Base-by-base conservation (phyloP, 139 green algal genomes). In the Chlorella sp. region DNA sequence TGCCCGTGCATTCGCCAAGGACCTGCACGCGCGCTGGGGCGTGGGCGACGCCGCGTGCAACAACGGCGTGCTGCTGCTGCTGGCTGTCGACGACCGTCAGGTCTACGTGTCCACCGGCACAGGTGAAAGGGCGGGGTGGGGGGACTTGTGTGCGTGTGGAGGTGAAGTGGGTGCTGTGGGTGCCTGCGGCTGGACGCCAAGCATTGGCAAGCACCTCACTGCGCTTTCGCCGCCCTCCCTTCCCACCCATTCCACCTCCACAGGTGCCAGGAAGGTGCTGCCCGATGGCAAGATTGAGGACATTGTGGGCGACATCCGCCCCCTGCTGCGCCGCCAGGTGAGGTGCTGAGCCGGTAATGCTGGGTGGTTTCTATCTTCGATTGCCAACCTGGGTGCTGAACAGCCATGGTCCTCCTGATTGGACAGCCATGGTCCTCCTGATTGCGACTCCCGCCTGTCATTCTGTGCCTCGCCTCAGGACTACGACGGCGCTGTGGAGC, bases 1-100 rank as follows among this genome's bases (percentile, higher is more conserved):
- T 2, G 93, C 93, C 0, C 69, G 82, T 32, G 26, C 26, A 0
- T 94, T 96, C 80, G 92, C 94, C 0, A 78, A 82, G 23, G 25
- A 65, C 4, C 63, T 96, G 70, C 90, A 94, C 65, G 83, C 90
- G 11, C n/a, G 25, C 4, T 96, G 93, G 93, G 93, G 94, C 30
- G 92, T 96, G 9, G 94, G 94, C 64, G 64, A 92, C 16, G 71
- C 56, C 0, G 62, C 38, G 13, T 97, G 94, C 88, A 84, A 92
- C 83, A 93, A 95, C 68, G 94, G 94, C n/a, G 82, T 95, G 20
- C 51, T 96, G 20, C 30, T 96, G 16, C 71, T 96, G 9, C 75
- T 97, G 26, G 83, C 92, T n/a, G 60, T 93, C 1, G 38, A 90
- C 0, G 88, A 95, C 75, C 84, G 92, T 0, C 90, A 95, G 86